phyloP scores from a whole-genome alignment of 768 basidiomycete genomes.

The Lactarius hengduanensis region DNA sequence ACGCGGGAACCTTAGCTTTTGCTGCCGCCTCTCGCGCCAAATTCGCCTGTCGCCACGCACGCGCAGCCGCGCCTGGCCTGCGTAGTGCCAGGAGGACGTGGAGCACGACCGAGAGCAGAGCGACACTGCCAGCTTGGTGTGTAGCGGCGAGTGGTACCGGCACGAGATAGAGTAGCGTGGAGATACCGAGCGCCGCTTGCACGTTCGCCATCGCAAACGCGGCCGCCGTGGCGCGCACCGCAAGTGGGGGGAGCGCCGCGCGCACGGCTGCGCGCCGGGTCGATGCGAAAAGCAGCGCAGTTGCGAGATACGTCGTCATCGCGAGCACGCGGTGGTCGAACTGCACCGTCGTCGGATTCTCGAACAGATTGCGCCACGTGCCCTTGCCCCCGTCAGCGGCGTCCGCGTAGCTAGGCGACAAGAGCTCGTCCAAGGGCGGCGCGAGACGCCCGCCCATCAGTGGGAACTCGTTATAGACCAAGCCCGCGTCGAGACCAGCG shows the following conservation, averaged over 20 bases:
- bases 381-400: constrained; percentile 44
- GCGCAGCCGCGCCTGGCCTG: constrained; percentile 66
- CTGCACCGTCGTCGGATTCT: constrained; percentile 97
- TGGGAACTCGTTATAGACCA: constrained; percentile 57
- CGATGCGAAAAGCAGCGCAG: constrained; percentile 57
- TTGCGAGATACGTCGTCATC: constrained; percentile 75
- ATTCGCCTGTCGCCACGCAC: constrained; percentile 51
- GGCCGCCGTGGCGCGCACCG: constrained; percentile 49
- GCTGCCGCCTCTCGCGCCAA: constrained; percentile 1
- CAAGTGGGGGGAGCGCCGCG: constrained; percentile 56
- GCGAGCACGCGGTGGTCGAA: constrained; percentile 97
- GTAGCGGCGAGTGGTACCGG: constrained; percentile 89
- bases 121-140: constrained; percentile 95
- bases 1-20: constrained; percentile 1
- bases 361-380: constrained; percentile 92
- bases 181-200: constrained; percentile 73
- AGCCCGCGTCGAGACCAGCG: constrained; percentile 93
- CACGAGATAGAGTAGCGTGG: constrained; percentile 89
- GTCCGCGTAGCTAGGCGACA: constrained; percentile 73
- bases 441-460: no score
- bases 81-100: constrained; percentile 73
- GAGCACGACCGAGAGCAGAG: constrained; percentile 78
- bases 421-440: constrained; percentile 40
- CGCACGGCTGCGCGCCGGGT: constrained; percentile 52
- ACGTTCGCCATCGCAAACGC: constrained; percentile 81